Base-by-base conservation (phyloP, 345 rosid genomes). In the Corchorus olitorius region DNA sequence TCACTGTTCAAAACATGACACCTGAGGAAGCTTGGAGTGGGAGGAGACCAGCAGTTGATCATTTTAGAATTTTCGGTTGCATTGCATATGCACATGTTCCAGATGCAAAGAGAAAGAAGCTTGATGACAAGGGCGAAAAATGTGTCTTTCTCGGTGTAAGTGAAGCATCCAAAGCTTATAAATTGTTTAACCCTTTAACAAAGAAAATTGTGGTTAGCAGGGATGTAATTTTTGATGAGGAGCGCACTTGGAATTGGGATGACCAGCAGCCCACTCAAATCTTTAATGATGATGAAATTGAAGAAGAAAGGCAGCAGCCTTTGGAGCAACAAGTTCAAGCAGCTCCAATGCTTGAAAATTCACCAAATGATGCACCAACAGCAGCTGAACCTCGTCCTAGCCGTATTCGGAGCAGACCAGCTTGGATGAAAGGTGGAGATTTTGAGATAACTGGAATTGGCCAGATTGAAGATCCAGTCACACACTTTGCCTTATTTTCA, bases 71-170 rank as follows among this genome's bases (percentile, higher is more conserved):
- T 41, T 66, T 66, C 43, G 54, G 54, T 13, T 27, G 37, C 70
- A 66, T 66, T 5, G 12, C 37, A 0, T 66, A 19, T 43, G 54
- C 54, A 14, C 69, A 66, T 41, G 33, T 45, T 37, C 37, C 16
- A 19, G 16, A 43, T 11, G 20, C 17, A 8, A n/a, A 52, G 33
- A 27, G 34, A 8, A 19, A 66, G 8, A 66, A 66, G 3, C 71
- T 68, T 22, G 58, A 68, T 68, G 72, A 48, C 43, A 68, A 49
- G 5, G 58, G 55, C 12, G 72, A 68, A 22, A 68, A 48, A 7
- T 68, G n/a, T 68, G 39, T 68, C 35, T 66, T 66, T 66, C 53
- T 66, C 0, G 35, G 14, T 10, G 35, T 66, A 2, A 66, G 71
- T 66, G 71, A 66, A 39, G 22, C 3, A 8, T 66, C 53, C 0